Percentiles rank a stretch among this genome's conserved stretches.
These are phyloP conservation scores for Aspergillus ustus DNA, from an alignment of 2,329 filamentous ascomycete genomes.

Conservation along the genomic window DNA sequence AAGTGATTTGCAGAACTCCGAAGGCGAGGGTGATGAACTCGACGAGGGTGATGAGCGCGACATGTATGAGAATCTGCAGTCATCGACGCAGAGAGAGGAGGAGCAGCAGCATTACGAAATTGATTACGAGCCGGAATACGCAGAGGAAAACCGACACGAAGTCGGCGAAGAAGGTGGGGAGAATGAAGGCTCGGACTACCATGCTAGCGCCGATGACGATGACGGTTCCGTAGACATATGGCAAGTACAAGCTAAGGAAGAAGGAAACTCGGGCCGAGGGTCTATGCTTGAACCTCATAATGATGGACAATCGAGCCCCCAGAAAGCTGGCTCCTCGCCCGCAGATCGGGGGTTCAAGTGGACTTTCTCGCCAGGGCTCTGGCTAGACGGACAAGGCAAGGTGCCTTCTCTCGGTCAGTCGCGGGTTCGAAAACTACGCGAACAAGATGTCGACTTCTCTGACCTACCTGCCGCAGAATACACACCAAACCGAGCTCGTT, in stretches of 20 bases:
- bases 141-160: neutral
- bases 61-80: neutral
- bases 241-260: constrained; percentile 51
- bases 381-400: constrained; percentile 33
- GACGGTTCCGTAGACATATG: constrained; percentile 53
- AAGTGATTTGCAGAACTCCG: constrained; percentile 20
- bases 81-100: neutral
- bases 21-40: neutral
- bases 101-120: neutral
- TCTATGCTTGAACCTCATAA: constrained; percentile 23
- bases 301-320: constrained; percentile 36
- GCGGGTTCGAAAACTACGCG: constrained; percentile 38
- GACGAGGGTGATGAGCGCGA: neutral
- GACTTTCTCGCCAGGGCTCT: constrained; percentile 35
- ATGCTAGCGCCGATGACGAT: constrained; percentile 20
- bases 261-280: constrained; percentile 33
- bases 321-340: constrained; percentile 34
- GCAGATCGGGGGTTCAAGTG: constrained; percentile 27
- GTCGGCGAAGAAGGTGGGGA: constrained; percentile 2
- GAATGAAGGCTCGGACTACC: neutral
- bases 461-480: constrained; percentile 36
- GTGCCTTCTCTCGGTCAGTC: constrained; percentile 37
- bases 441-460: constrained; percentile 42
- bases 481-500: constrained; percentile 42
- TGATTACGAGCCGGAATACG: neutral